Evolutionary conservation across 2,329 filamentous ascomycete genomes (phyloP).

Genomic region (Aspergillus arachidicola): DNA sequence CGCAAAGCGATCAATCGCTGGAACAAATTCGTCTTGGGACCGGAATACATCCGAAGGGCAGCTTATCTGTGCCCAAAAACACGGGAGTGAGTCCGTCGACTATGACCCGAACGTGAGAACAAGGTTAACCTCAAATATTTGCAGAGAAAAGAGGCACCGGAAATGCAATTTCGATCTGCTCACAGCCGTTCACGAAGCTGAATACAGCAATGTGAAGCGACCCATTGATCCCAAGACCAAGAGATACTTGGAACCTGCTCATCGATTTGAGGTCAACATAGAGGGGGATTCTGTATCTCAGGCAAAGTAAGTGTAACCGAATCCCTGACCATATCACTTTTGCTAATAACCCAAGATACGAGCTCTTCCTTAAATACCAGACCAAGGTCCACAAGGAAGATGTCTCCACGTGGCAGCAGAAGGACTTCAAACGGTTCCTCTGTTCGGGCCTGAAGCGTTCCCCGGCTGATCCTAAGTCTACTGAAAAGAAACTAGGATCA

Average conservation of each 20-base stretch:
- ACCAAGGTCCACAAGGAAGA: slow-evolving; percentile 49
- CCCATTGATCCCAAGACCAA: slow-evolving; percentile 49
- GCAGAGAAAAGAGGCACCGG: slow-evolving; percentile 47
- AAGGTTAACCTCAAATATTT: background rate
- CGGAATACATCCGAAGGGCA: slow-evolving; percentile 50
- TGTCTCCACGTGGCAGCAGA: slow-evolving; percentile 45
- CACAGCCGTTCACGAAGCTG: slow-evolving; percentile 45
- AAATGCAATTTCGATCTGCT: slow-evolving; percentile 48
- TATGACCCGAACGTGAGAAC: background rate
- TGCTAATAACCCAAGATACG: slow-evolving; percentile 36
- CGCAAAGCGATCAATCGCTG: slow-evolving; percentile 51
- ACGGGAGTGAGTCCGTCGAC: slow-evolving; percentile 41
- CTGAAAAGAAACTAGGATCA: slow-evolving; percentile 50
- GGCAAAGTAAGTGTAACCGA: slow-evolving; percentile 41
- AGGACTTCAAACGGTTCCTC: slow-evolving; percentile 51
- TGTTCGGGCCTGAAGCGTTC: slow-evolving; percentile 49
- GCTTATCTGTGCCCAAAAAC: slow-evolving; percentile 49
- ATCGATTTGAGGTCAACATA: slow-evolving; percentile 52
- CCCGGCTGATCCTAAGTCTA: slow-evolving; percentile 36
- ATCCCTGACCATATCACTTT: background rate
- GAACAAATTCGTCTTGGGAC: slow-evolving; percentile 51
- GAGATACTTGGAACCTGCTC: slow-evolving; percentile 49
- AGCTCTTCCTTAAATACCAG: slow-evolving; percentile 52
- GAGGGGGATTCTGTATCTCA: slow-evolving; percentile 51
- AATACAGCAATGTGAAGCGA: slow-evolving; percentile 47